phyloP scores from a whole-genome alignment of 2,329 filamentous ascomycete species.

The Ophiostoma australiae region DNA sequence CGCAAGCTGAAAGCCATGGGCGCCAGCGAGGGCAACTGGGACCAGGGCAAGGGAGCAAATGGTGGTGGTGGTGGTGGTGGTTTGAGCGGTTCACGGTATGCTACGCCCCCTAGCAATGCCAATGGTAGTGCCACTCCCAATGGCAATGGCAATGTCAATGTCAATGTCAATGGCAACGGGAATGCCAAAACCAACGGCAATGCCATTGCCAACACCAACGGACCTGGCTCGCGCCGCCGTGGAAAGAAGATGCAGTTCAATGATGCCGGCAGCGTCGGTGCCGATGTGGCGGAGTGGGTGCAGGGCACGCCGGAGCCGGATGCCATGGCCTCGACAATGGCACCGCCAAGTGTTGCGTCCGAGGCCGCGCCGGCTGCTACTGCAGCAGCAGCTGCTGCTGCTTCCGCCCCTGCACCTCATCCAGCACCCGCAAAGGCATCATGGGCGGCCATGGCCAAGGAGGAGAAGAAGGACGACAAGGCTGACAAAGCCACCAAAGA shows the following conservation, averaged over 20 bases:
- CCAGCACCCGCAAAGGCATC: background rate
- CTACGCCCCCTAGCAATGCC: background rate
- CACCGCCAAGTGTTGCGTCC: constrained; percentile 31
- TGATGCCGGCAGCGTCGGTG: constrained; percentile 26
- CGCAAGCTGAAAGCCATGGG: constrained; percentile 57
- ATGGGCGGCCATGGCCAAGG: constrained; percentile 9
- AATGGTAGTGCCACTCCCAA: background rate
- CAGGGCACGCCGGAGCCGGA: constrained; percentile 26
- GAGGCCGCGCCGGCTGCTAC: constrained; percentile 38
- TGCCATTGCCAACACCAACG: background rate
- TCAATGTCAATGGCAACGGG: background rate
- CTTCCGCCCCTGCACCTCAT: constrained; percentile 31
- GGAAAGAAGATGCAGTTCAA: constrained; percentile 24
- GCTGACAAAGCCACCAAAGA: constrained; percentile 9
- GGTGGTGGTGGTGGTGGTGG: constrained; percentile 25
- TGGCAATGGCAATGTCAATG: background rate
- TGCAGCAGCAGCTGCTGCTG: constrained; percentile 35
- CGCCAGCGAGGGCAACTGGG: constrained; percentile 52
- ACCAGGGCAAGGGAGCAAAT: constrained; percentile 49
- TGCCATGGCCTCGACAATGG: constrained; percentile 21
- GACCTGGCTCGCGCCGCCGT: background rate
- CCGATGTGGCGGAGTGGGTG: constrained; percentile 28
- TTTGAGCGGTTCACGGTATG: constrained; percentile 25
- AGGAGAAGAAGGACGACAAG: constrained; percentile 16
- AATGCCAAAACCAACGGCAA: too few relatives aligned